phyloP scores from a whole-genome alignment of 2,329 filamentous ascomycete species.

The Tolypocladium pustulatum region DNA sequence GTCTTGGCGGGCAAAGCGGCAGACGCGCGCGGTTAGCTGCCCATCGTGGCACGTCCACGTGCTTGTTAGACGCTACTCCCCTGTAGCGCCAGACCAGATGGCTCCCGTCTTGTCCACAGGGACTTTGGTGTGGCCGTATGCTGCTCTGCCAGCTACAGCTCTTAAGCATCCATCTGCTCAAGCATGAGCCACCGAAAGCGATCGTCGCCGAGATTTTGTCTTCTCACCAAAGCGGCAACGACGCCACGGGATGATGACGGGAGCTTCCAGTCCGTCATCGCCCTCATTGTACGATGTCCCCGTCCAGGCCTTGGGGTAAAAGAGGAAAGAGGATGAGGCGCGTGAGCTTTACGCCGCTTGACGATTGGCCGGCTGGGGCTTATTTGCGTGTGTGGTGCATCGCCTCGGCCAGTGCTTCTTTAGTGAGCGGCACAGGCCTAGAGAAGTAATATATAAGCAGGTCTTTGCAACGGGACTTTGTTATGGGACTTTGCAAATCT shows the following conservation, averaged over 20 bases:
- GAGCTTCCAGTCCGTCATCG: too few species aligned
- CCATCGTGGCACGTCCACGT: background rate
- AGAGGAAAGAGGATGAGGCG: background rate
- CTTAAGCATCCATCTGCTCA: too few species aligned
- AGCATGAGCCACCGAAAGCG: background rate
- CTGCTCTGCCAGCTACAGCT: too few species aligned
- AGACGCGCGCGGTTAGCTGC: background rate
- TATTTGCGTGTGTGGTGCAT: background rate
- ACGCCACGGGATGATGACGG: too few species aligned
- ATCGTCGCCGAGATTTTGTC: background rate
- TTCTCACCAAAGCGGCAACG: too few species aligned
- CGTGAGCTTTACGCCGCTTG: background rate
- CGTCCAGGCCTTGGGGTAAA: background rate
- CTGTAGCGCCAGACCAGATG: background rate
- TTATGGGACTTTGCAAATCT: background rate
- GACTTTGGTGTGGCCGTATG: too few species aligned
- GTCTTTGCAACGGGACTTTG: too few species aligned
- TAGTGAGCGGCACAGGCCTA: too few species aligned
- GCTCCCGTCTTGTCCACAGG: too few species aligned
- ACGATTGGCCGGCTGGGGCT: background rate
- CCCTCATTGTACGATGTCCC: background rate
- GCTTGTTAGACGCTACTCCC: background rate
- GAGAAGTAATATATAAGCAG: too few species aligned
- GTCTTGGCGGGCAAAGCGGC: background rate
- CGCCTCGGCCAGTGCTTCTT: background rate